phyloP scores from a whole-genome alignment of 2,329 filamentous ascomycete genomes.

The Aspergillaceae sp. region DNA sequence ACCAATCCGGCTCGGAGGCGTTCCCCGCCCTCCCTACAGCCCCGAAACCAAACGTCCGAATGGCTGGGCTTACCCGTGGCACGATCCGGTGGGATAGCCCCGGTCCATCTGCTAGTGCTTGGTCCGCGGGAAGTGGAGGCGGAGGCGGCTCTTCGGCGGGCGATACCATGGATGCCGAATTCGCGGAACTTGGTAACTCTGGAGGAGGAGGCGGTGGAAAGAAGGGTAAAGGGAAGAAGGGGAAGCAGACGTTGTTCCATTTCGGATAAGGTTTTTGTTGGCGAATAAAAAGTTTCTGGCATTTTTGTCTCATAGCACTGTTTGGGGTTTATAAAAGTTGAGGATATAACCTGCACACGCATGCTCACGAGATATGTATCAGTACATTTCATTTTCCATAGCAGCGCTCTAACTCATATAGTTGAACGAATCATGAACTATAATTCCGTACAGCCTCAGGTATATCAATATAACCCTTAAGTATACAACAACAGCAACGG shows the following conservation, averaged over 20 bases:
- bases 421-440: too few relatives aligned
- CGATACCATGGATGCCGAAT: constrained; percentile 6
- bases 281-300: too few relatives aligned
- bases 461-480: too few relatives aligned
- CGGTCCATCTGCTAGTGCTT: constrained; percentile 29
- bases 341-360: background rate
- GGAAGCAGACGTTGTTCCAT: constrained; percentile 34
- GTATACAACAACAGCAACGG: too few relatives aligned
- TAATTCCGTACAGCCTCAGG: too few relatives aligned
- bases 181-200: constrained; percentile 5
- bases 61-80: constrained; percentile 40
- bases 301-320: background rate
- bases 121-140: constrained; percentile 20
- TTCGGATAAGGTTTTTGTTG: constrained; percentile 19
- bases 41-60: constrained; percentile 55
- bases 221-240: constrained; percentile 33
- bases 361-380: too few relatives aligned
- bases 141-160: constrained; percentile 6
- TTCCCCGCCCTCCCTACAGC: constrained; percentile 80
- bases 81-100: constrained; percentile 39
- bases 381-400: too few relatives aligned
- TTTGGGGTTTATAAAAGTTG: background rate
- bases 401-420: too few relatives aligned
- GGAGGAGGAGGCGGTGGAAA: constrained; percentile 19
- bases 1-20: constrained; percentile 43